Evolutionary conservation across 2,329 filamentous ascomycete genomes (phyloP), one percentile per base, ranked within the genome.

Genomic region (Curvularia sp.): DNA sequence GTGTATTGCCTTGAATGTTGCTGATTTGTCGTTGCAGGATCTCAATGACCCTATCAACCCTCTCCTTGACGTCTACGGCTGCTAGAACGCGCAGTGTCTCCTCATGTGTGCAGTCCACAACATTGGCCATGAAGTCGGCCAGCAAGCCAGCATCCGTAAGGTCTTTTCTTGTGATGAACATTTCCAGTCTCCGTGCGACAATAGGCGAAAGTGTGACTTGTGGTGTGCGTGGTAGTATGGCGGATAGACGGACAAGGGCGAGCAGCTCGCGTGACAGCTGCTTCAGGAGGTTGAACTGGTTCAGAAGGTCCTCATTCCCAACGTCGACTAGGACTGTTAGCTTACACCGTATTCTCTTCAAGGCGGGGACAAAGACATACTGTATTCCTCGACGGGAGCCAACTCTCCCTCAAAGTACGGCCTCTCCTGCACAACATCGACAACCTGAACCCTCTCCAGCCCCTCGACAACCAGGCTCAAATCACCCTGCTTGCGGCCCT

Each of bases 91-190:
- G 87, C 53, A 99, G 83, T 77, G 96, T 97, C 74, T 99, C 95
- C 75, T 97, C 92, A 63, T 96, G 90, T 9, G 88, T 90, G 50
- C 90, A 89, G 63, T 97, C 92, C 2, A 96, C 86, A 24, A 98
- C 86, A 73, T 97, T 96, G 39, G 92, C 89, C 92, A 99, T 97
- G 75, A 98, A 98, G 75, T 99, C 95, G 6, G 95, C 94, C 9
- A 99, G 83, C 8, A 88, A 81, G 2, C 94, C 94, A 1, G 93
- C 93, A 66, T 98, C 93, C 42, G 86, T 83, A 50, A 95, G 76
- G 58, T 92, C 88, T 74, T 95, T 96, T 75, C 89, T 88, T 31
- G 88, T 85, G 63, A 99, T 97, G 77, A 92, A 95, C 53, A 93
- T 80, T 71, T 98, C 93, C 43, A 99, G 86, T 52, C 93, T 87